A percentile compares a stretch with the other conserved stretches of the same genome.
phyloP scores from a whole-genome alignment of 169 alveolate species.

The Perkinsus marinus region DNA sequence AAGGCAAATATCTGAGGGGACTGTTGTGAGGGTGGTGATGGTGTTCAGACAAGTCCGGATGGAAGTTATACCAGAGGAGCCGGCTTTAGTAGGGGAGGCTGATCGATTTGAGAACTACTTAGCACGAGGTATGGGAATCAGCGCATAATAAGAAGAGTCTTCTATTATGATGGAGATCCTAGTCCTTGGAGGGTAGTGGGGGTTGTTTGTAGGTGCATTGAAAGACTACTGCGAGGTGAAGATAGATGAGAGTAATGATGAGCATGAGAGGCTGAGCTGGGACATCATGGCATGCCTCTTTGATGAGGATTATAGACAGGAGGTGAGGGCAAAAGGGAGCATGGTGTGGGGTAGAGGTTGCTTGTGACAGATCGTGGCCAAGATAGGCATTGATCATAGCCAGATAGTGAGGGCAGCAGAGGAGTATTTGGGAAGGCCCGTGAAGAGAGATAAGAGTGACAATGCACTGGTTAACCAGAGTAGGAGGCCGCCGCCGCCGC shows the following conservation, averaged over 20 bases:
- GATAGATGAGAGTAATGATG: neutral
- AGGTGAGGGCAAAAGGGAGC: neutral
- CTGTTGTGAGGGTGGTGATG: neutral
- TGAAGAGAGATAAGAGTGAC: neutral
- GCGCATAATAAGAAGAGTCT: no score
- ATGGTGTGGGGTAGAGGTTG: neutral
- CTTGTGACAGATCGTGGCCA: neutral
- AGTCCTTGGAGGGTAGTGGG: no score
- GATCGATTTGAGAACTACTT: neutral
- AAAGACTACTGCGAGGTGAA: neutral
- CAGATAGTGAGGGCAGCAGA: neutral
- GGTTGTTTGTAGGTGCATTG: neutral
- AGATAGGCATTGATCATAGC: neutral
- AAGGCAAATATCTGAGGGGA: neutral
- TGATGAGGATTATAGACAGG: neutral
- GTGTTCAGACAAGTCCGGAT: neutral
- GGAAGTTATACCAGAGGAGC: neutral
- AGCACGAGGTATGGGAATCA: neutral
- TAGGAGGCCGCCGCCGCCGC: no score
- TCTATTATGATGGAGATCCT: no score
- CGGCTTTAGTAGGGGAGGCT: neutral
- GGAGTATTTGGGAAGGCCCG: neutral
- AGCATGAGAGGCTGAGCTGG: conserved; percentile 2
- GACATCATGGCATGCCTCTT: neutral
- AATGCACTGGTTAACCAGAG: neutral